These are phyloP conservation scores for Centella asiatica DNA, from an alignment of 129 eudicot genomes.

Conservation along the genomic window DNA sequence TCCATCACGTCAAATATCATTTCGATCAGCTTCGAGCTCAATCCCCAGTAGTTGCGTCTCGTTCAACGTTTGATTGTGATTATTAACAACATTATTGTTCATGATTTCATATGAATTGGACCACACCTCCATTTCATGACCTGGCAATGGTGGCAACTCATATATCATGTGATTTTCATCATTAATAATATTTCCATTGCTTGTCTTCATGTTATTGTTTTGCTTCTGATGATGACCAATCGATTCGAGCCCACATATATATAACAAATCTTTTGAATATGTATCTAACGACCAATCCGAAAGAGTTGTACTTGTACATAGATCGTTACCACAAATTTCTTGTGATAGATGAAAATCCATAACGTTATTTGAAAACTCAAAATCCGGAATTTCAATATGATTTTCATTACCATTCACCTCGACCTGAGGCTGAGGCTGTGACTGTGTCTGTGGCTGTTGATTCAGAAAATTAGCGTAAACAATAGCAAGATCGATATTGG, in stretches of 20 bases:
- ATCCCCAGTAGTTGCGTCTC: conserved; percentile 9
- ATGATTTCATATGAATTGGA: conserved; percentile 19
- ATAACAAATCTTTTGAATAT: conserved; percentile 24
- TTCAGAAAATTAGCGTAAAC: conserved; percentile 66
- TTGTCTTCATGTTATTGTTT: conserved; percentile 9
- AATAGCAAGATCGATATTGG: conserved; percentile 55
- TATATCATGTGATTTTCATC: not conserved
- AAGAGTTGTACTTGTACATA: not conserved
- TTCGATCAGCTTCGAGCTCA: conserved; percentile 20
- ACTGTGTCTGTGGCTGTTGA: too few species aligned
- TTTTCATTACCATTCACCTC: not conserved
- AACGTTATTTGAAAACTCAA: conserved; percentile 17
- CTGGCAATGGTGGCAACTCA: conserved; percentile 58
- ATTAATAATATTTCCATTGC: not conserved
- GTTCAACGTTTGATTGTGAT: not conserved
- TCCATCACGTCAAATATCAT: conserved; percentile 12
- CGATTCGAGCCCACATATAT: conserved; percentile 32
- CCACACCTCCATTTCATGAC: conserved; percentile 46
- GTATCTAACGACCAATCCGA: conserved; percentile 19
- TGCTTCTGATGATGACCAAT: conserved; percentile 13
- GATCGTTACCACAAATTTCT: conserved; percentile 11
- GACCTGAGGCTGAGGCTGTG: too few species aligned
- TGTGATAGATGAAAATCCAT: conserved; percentile 22
- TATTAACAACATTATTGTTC: conserved; percentile 12
- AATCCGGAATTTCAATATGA: conserved; percentile 6